Evolutionary conservation across 2,329 filamentous ascomycete species (phyloP).

Genomic region (Cytospora piceae): DNA sequence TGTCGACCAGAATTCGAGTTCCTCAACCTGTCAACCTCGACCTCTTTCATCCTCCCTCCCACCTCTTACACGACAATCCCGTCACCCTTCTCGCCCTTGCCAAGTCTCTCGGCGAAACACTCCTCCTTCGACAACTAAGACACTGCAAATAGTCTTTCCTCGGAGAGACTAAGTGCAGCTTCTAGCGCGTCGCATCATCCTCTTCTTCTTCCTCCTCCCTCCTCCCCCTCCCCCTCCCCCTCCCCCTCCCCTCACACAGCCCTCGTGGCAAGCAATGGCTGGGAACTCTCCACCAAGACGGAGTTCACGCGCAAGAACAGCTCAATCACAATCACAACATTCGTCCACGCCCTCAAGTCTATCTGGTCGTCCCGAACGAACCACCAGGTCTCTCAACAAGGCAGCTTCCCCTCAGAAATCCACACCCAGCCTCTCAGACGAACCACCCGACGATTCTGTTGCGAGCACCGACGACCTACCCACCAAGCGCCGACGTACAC

Average conservation of each 20-base stretch:
- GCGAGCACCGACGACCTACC: slow-evolving; percentile 63
- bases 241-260: slow-evolving; percentile 38
- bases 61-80: slow-evolving; percentile 12
- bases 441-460: slow-evolving; percentile 65
- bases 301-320: slow-evolving; percentile 85
- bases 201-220: neutral
- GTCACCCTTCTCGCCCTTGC: slow-evolving; percentile 7
- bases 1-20: slow-evolving; percentile 19
- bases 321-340: slow-evolving; percentile 68
- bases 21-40: slow-evolving; percentile 20
- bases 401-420: slow-evolving; percentile 75
- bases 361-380: slow-evolving; percentile 75
- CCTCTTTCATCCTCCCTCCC: neutral
- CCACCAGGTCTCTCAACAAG: slow-evolving; percentile 73
- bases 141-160: slow-evolving; percentile 32
- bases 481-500: slow-evolving; percentile 77
- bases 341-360: slow-evolving; percentile 79
- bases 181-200: slow-evolving; percentile 21
- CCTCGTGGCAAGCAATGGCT: slow-evolving; percentile 56
- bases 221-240: slow-evolving; percentile 32
- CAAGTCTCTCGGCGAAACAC: slow-evolving; percentile 17
- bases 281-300: slow-evolving; percentile 72
- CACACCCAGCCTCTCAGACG: slow-evolving; percentile 73
- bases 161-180: slow-evolving; percentile 21
- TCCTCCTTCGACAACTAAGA: slow-evolving; percentile 36